Evolutionary conservation across 2,329 filamentous ascomycete genomes (phyloP), one percentile per base, ranked within the genome.

Genomic region (Diaporthe eres): DNA sequence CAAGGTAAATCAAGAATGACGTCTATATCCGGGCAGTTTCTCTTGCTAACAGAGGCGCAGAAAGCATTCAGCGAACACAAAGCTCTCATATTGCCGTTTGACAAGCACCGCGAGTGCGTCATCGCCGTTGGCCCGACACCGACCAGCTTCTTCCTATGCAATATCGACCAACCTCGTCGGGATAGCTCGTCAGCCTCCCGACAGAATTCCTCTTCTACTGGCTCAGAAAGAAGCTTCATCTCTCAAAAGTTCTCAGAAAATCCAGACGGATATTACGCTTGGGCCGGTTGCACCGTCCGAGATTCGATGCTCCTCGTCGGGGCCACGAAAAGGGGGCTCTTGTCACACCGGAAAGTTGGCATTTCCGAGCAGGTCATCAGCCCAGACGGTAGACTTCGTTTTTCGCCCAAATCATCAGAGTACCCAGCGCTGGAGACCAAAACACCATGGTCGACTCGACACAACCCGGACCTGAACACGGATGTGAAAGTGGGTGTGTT

Each of bases 111-210:
- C 1, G 74, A 75, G 47, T 75, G 74, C 42, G 55, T 57, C 12
- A 25, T 75, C 13, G 70, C 74, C 8, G 74, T 72, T 31, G 74
- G 51, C 3, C 42, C 47, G 17, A 72, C 51, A 15, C 72, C 68
- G 28, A 68, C 44, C 28, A 37, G 44, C 12, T 72, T 65, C 6
- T 75, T 75, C 34, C 37, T 72, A 7, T 68, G 68, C 1, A 72
- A 44, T 12, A 55, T 75, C 44, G 58, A 72, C 12, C 47, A 63
- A 10, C 39, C 51, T 2, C 74, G 68, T 10, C 68, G 58, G 34
- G 31, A 34, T 8, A 65, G 58, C 55, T 57, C 55, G 28, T 4
- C 55, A 49, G 10, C 44, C 22, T 68, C 63, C 5, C 22, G 47
- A 15, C 34, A 17, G 19, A 19, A 53, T 17, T 39, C 63, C 5